phyloP scores from a whole-genome alignment of 129 eudicot genomes.

The Ambrosia trifida region DNA sequence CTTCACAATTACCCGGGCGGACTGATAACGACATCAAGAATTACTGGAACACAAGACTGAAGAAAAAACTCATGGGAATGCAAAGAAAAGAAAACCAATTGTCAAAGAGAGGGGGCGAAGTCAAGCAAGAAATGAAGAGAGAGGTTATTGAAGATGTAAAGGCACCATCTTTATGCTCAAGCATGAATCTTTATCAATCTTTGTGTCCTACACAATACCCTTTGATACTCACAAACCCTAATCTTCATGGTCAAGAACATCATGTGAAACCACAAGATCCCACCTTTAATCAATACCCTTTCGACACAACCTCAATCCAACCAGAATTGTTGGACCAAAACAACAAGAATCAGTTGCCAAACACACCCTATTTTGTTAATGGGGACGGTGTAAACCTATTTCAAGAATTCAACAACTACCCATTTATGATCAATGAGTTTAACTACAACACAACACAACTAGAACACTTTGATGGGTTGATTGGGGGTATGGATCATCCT shows the following conservation, averaged over 20 bases:
- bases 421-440: constrained; percentile 35
- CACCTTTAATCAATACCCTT: constrained; percentile 40
- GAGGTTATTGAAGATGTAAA: constrained; percentile 29
- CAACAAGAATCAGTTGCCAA: constrained; percentile 32
- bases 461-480: constrained; percentile 40
- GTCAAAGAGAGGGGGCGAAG: constrained; percentile 26
- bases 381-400: constrained; percentile 23
- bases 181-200: constrained; percentile 35
- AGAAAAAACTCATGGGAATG: constrained; percentile 75
- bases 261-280: constrained; percentile 39
- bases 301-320: constrained; percentile 29
- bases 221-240: constrained; percentile 24
- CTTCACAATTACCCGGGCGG: constrained; percentile 82
- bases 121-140: constrained; percentile 50
- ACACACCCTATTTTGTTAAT: constrained; percentile 23
- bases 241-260: constrained; percentile 27
- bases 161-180: constrained; percentile 29
- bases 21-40: constrained; percentile 91
- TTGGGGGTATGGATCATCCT: constrained; percentile 38
- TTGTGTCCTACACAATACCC: constrained; percentile 47
- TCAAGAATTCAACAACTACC: constrained; percentile 36
- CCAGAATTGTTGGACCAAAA: constrained; percentile 30
- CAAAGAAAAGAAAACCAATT: constrained; percentile 65
- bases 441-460: constrained; percentile 29
- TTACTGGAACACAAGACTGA: constrained; percentile 91